Conservation (phyloP, 108 stramenopile genomes). For the Mayamaea pseudoterrestris region DNA sequence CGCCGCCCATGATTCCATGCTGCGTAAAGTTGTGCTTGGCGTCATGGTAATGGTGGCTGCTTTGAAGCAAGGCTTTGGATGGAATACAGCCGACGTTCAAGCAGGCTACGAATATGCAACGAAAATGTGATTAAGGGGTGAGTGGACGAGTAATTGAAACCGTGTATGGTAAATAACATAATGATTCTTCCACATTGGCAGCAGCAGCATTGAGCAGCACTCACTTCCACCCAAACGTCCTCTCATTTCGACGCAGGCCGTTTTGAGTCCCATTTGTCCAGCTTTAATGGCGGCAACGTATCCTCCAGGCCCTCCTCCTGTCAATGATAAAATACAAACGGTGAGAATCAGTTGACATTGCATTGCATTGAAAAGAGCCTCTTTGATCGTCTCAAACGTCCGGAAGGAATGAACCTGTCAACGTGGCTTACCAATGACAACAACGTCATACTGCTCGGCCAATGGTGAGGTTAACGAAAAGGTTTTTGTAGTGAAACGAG, state of each 20-base stretch:
- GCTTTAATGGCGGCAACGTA: conserved; percentile 99
- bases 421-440: conserved; percentile 35
- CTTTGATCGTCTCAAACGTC: background rate
- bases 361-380: background rate
- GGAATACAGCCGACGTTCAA: conserved; percentile 99
- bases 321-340: background rate
- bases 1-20: conserved; percentile 79
- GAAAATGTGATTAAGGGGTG: conserved; percentile 13
- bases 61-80: conserved; percentile 93
- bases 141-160: conserved; percentile 4
- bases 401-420: background rate
- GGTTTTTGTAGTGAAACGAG: too few relatives aligned
- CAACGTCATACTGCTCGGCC: conserved; percentile 45
- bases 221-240: conserved; percentile 88
- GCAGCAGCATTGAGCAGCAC: too few relatives aligned
- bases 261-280: conserved; percentile 94
- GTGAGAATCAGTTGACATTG: background rate
- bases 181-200: background rate
- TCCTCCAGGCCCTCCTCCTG: conserved; percentile 98
- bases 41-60: conserved; percentile 93
- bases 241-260: conserved; percentile 97
- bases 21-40: conserved; percentile 90
- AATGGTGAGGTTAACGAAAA: conserved; percentile 29
- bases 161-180: background rate
- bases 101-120: too few relatives aligned